A percentile compares a stretch with the other conserved stretches of the same genome.
Conservation (phyloP, 1,139 yeast genomes). For the Geotrichum fermentans region DNA sequence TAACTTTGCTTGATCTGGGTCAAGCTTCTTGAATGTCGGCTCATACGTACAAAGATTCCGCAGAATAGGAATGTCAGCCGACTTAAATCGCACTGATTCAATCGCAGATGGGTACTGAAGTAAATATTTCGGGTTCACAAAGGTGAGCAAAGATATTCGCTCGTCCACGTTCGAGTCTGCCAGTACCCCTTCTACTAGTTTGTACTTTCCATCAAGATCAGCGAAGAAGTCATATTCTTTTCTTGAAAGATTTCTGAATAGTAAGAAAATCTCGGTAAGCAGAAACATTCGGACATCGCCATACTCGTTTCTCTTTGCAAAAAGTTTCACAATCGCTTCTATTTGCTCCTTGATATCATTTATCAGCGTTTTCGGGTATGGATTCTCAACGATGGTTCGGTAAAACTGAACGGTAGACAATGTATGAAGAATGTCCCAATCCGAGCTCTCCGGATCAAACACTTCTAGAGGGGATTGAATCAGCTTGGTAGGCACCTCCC, state of each 20-base stretch:
- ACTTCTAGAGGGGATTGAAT: slow-evolving; percentile 17
- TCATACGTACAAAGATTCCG: slow-evolving; percentile 20
- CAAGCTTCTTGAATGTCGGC: slow-evolving; percentile 20
- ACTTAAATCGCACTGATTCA: slow-evolving; percentile 18
- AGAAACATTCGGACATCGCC: slow-evolving; percentile 23
- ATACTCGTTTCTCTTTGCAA: slow-evolving; percentile 17
- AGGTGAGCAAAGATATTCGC: slow-evolving; percentile 22
- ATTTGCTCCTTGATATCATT: slow-evolving; percentile 21
- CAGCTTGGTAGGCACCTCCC: slow-evolving; percentile 22
- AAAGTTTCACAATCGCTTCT: slow-evolving; percentile 23
- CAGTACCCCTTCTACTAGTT: slow-evolving; percentile 18
- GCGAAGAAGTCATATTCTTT: slow-evolving; percentile 23
- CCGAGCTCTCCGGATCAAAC: slow-evolving; percentile 12
- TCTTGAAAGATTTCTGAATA: slow-evolving; percentile 28
- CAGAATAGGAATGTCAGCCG: slow-evolving; percentile 23
- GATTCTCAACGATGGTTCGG: slow-evolving; percentile 23
- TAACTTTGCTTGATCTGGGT: slow-evolving; percentile 22
- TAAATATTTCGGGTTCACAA: slow-evolving; percentile 25
- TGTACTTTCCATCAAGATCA: slow-evolving; percentile 24
- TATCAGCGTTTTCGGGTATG: slow-evolving; percentile 21
- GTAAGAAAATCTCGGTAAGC: slow-evolving; percentile 24
- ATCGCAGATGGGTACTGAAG: slow-evolving; percentile 20
- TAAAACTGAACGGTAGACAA: slow-evolving; percentile 27
- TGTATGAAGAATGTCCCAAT: slow-evolving; percentile 23
- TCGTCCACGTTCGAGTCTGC: slow-evolving; percentile 5